A percentile compares a stretch with the other conserved stretches of the same genome.
Conservation (phyloP, 345 rosid genomes). For the Arabis alpina region DNA sequence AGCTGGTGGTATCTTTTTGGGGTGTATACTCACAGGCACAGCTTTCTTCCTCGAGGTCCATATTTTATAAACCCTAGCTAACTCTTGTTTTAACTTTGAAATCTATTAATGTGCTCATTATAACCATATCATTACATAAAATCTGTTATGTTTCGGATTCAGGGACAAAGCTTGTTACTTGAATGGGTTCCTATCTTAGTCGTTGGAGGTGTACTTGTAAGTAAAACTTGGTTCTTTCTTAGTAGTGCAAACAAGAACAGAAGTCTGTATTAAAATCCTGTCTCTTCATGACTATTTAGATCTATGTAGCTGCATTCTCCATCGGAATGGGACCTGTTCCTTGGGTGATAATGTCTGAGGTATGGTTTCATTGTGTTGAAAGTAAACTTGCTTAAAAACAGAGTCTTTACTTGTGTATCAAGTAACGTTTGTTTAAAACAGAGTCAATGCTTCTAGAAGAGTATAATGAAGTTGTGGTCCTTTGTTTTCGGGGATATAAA, state of each 20-base stretch:
- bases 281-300: slow-evolving; percentile 44
- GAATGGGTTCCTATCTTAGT: slow-evolving; percentile 74
- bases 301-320: slow-evolving; percentile 68
- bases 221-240: slow-evolving; percentile 21
- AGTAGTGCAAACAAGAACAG: slow-evolving; percentile 12
- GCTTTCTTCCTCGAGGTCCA: slow-evolving; percentile 75
- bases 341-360: slow-evolving; percentile 99
- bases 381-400: slow-evolving; percentile 19
- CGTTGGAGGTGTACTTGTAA: slow-evolving; percentile 76
- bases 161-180: slow-evolving; percentile 62
- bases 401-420: not conserved
- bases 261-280: not conserved
- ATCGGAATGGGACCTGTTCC: slow-evolving; percentile 96
- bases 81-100: slow-evolving; percentile 6
- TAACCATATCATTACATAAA: not conserved
- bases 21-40: slow-evolving; percentile 75
- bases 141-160: slow-evolving; percentile 9
- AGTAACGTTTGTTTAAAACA: not conserved
- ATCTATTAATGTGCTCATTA: not conserved
- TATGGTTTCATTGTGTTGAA: slow-evolving; percentile 33
- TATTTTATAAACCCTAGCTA: slow-evolving; percentile 20
- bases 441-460: not conserved
- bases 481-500: not conserved
- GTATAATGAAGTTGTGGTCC: not conserved
- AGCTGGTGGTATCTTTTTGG: slow-evolving; percentile 73